Evolutionary conservation across 2,329 filamentous ascomycete species (phyloP).

Genomic region (Ambrosiella cleistominuta): DNA sequence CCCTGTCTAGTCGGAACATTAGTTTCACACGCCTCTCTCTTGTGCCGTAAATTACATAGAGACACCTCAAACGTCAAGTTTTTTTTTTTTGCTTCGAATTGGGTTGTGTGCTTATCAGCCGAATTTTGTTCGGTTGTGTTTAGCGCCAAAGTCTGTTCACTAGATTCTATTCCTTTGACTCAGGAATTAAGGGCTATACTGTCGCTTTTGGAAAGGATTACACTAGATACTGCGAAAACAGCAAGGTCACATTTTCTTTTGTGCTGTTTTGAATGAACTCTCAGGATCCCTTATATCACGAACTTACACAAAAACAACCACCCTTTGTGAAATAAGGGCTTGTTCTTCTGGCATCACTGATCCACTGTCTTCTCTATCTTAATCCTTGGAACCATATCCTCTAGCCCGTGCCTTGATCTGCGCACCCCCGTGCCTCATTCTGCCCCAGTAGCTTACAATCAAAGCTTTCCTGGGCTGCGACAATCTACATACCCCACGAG

Average conservation of each 20-base stretch:
- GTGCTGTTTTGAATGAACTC: background rate
- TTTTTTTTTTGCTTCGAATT: background rate
- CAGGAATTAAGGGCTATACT: too few relatives aligned
- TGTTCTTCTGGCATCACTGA: constrained; percentile 8
- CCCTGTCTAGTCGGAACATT: background rate
- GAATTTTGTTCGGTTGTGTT: background rate
- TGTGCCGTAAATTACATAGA: background rate
- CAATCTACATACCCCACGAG: background rate
- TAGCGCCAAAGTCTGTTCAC: background rate
- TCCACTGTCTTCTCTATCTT: constrained; percentile 3
- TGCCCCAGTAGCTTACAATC: background rate
- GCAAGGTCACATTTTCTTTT: background rate
- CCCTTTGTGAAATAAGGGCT: background rate
- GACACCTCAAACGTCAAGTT: background rate
- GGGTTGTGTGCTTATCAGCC: background rate
- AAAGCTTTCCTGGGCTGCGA: background rate
- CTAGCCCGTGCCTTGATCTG: constrained; percentile 9
- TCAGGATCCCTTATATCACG: background rate
- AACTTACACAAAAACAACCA: background rate
- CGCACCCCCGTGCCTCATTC: constrained; percentile 1
- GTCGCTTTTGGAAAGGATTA: too few relatives aligned
- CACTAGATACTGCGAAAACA: too few relatives aligned
- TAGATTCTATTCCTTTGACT: background rate
- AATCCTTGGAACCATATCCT: background rate
- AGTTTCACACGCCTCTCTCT: background rate